Conservation (phyloP, 108 stramenopile genomes). For the Schizochytrium sp. region DNA sequence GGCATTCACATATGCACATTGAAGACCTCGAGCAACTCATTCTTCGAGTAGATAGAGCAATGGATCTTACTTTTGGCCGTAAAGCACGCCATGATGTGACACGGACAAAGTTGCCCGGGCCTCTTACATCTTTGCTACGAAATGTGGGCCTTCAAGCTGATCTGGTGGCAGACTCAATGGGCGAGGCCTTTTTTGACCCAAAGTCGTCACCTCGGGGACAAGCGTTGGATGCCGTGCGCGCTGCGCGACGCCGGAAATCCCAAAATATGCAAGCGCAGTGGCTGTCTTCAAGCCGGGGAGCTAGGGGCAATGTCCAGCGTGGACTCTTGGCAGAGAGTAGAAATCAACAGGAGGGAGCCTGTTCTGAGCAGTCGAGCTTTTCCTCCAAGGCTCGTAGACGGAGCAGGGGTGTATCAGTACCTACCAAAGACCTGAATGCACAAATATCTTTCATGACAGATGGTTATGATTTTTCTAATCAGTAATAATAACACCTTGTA, state of each 20-base stretch:
- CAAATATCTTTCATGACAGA: conserved; percentile 25
- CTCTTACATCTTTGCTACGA: neutral
- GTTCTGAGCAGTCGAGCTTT: too few species aligned
- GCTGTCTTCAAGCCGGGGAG: too few species aligned
- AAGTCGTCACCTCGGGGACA: neutral
- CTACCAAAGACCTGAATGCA: neutral
- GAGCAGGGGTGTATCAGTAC: neutral
- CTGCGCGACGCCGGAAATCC: neutral
- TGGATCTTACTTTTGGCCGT: conserved; percentile 22
- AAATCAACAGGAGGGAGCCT: too few species aligned
- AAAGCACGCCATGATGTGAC: neutral
- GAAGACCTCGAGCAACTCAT: neutral
- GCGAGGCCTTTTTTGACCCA: neutral
- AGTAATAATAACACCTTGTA: neutral
- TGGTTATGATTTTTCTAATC: neutral
- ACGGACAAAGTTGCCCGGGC: neutral
- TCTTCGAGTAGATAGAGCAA: neutral
- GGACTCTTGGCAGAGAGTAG: too few species aligned
- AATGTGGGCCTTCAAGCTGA: neutral
- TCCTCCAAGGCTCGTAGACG: neutral
- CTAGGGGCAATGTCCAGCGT: too few species aligned
- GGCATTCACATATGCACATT: neutral
- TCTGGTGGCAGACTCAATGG: neutral
- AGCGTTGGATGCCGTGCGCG: neutral
- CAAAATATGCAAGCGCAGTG: neutral